Percentiles rank a stretch among this genome's conserved stretches.
Evolutionary conservation across 202 grass and related monocot genomes (phyloP).

Genomic region (Carex arenaria): DNA sequence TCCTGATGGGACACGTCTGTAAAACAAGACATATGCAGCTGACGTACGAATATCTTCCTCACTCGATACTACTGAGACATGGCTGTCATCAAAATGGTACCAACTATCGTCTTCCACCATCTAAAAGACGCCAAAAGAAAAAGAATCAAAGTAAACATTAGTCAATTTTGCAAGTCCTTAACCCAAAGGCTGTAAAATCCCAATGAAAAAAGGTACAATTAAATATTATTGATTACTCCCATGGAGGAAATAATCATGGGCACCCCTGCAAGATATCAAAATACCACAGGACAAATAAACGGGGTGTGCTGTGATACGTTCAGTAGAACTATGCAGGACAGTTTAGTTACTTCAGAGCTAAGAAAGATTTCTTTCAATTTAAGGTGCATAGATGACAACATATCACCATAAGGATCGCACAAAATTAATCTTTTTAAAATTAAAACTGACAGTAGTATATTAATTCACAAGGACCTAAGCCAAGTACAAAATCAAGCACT

Average conservation of each 20-base stretch:
- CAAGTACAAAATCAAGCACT: background rate
- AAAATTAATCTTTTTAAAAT: background rate
- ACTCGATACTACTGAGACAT: constrained; percentile 57
- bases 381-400: background rate
- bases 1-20: constrained; percentile 34
- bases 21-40: constrained; percentile 89
- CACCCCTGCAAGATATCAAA: background rate
- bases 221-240: background rate
- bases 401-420: background rate
- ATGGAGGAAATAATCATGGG: background rate
- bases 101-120: constrained; percentile 74
- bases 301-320: background rate
- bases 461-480: background rate
- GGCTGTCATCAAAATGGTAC: constrained; percentile 98
- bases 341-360: background rate
- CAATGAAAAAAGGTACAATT: background rate
- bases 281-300: background rate
- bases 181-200: background rate
- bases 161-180: background rate
- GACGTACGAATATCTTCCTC: constrained; percentile 80
- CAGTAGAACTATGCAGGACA: background rate
- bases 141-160: background rate
- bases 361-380: background rate
- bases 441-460: background rate
- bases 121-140: constrained; percentile 35